Evolutionary conservation across 805 yeast genomes (phyloP), one percentile per base, ranked within the genome.

Genomic region (Yarrowia sp.): DNA sequence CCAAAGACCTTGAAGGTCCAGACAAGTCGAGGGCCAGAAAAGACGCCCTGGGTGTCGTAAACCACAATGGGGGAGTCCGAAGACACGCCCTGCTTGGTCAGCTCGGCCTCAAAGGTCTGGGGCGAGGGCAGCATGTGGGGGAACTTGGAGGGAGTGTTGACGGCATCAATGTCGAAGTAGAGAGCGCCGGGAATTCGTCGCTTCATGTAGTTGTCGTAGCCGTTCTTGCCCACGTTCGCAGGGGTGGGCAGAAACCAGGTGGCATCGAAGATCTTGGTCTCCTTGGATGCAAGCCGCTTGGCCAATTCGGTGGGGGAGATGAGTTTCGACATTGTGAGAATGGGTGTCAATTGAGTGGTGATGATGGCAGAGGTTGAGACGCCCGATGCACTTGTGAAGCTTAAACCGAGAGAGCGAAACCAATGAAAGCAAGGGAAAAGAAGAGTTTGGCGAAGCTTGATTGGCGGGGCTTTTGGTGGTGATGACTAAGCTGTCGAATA

Each of bases 161-260:
- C 75, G 21, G 75, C 82, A 67, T 90, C 97, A 56, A 93, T 82
- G 68, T 90, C 96, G 68, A 91, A 88, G 73, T 80, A 90, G 3
- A 84, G 83, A 0, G 97, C 80, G 8, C 81, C 76, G 14, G 85
- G 84, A 9, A 88, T 74, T 64, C 97, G 81, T 59, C 80, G 84
- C 22, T 77, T 71, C 42, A 75, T 73, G 69, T 80, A 86, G 71
- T 90, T 90, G 25, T 47, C 47, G 63, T 63, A 63, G 24, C 70
- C 74, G 19, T 80, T 77, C 36, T 72, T 73, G 0, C 87, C 92
- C 65, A 82, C 78, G 44, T 81, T 78, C 10, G 86, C 85, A 38
- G 75, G 77, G 69, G 85, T 86, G 51, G 98, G 97, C 83, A 93
- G 80, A 73, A 85, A 90, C 97, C 98, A 94, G 0, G 97, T 85